These are phyloP conservation scores for Solanum ossicruentum DNA, from an alignment of 257 asterid species.

Conservation along the genomic window DNA sequence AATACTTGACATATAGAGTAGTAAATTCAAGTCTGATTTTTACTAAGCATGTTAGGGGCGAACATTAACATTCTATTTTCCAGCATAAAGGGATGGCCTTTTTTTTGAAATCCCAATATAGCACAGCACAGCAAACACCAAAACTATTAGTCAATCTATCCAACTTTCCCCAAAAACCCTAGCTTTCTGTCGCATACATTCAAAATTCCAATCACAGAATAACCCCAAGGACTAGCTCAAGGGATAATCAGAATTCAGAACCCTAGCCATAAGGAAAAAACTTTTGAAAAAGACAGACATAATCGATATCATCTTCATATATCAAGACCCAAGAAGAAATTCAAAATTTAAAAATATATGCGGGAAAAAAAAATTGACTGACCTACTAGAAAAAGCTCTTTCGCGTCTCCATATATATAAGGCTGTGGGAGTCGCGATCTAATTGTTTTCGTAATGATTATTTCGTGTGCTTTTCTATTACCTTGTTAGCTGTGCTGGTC, in stretches of 20 bases:
- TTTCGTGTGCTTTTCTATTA: background rate
- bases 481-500: background rate
- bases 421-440: background rate
- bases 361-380: background rate
- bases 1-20: background rate
- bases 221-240: background rate
- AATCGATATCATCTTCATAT: background rate
- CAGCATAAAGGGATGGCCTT: background rate
- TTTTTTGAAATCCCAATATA: background rate
- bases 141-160: background rate
- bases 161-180: background rate
- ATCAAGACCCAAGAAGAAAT: background rate
- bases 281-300: background rate
- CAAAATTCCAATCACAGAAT: background rate
- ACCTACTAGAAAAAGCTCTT: background rate
- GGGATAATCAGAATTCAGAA: background rate
- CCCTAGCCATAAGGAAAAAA: background rate
- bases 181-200: background rate
- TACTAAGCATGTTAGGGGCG: background rate
- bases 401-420: constrained; percentile 11
- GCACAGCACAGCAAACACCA: background rate
- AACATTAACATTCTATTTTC: background rate
- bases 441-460: constrained; percentile 1
- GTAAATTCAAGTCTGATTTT: background rate
- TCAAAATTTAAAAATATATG: background rate